Percentiles rank a stretch among this genome's conserved stretches.
phyloP scores from a whole-genome alignment of 2,329 filamentous ascomycete species.

The Aureobasidium vineae region DNA sequence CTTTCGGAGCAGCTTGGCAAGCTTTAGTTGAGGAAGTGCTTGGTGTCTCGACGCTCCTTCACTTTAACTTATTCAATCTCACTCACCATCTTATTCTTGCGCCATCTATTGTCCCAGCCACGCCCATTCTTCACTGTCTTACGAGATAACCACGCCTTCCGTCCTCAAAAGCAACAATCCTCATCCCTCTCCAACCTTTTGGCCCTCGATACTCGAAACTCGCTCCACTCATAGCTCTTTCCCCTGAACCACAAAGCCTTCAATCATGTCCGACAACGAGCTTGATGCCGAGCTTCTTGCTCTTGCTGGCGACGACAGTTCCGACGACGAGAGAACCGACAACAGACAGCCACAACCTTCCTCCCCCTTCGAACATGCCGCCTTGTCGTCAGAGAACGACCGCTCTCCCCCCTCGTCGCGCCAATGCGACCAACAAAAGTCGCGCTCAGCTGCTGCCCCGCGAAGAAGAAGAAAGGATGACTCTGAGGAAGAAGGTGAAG shows the following conservation, averaged over 20 bases:
- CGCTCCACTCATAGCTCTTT: neutral
- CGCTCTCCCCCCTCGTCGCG: conserved; percentile 40
- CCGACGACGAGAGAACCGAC: conserved; percentile 46
- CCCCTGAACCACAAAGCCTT: conserved; percentile 8
- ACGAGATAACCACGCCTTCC: conserved; percentile 5
- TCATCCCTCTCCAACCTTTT: neutral
- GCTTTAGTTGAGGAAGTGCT: neutral
- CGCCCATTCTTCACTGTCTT: neutral
- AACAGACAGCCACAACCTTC: conserved; percentile 37
- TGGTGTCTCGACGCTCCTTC: neutral
- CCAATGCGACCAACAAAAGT: conserved; percentile 50
- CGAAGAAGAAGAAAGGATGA: conserved; percentile 53
- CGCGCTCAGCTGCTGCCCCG: conserved; percentile 35
- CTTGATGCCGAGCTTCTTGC: conserved; percentile 92
- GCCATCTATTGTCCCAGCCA: conserved; percentile 22
- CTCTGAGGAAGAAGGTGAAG: conserved; percentile 74
- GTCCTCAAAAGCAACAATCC: conserved; percentile 4
- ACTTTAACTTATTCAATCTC: neutral
- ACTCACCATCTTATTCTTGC: conserved; percentile 21
- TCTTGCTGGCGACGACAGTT: conserved; percentile 68
- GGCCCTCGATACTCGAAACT: conserved; percentile 6
- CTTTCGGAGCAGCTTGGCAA: conserved; percentile 10
- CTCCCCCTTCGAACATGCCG: conserved; percentile 19
- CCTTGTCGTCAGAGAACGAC: conserved; percentile 29
- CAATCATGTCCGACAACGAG: conserved; percentile 68